phyloP scores from a whole-genome alignment of 306 rosid genomes.

The Vigna angularis region DNA sequence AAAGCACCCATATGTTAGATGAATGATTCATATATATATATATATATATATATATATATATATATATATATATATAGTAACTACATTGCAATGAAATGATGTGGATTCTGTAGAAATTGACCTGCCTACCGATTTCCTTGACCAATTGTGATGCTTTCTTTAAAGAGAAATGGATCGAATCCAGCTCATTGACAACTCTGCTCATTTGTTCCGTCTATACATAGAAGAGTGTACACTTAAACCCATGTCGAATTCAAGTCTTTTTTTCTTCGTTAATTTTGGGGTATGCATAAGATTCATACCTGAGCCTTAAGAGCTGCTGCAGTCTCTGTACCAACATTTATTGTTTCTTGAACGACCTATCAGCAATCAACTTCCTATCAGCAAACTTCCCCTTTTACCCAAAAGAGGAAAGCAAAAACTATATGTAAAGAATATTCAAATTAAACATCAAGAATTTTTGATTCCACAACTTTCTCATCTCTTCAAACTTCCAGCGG shows the following conservation, averaged over 20 bases:
- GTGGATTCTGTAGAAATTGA: slow-evolving; percentile 67
- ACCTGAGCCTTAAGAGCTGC: slow-evolving; percentile 95
- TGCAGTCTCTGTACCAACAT: slow-evolving; percentile 89
- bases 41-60: no score
- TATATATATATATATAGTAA: not conserved
- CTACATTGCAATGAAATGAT: slow-evolving; percentile 30
- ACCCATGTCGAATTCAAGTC: slow-evolving; percentile 35
- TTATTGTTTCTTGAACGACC: slow-evolving; percentile 89
- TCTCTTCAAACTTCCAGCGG: slow-evolving; percentile 20
- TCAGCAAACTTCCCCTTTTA: slow-evolving; percentile 35
- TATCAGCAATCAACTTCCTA: slow-evolving; percentile 39
- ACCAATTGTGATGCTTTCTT: slow-evolving; percentile 94
- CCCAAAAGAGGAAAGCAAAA: slow-evolving; percentile 17
- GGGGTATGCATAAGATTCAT: slow-evolving; percentile 34
- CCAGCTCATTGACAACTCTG: slow-evolving; percentile 90
- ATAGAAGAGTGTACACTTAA: slow-evolving; percentile 48
- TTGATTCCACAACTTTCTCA: slow-evolving; percentile 18
- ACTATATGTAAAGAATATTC: slow-evolving; percentile 22
- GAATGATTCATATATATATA: not conserved
- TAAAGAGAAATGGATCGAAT: slow-evolving; percentile 91
- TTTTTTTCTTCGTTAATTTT: not conserved
- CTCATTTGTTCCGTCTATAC: slow-evolving; percentile 97
- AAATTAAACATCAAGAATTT: slow-evolving; percentile 36
- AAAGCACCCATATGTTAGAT: slow-evolving; percentile 33
- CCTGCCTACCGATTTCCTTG: slow-evolving; percentile 99